Conservation (phyloP, 1,139 yeast species). For the Yamadazyma dendronema region DNA sequence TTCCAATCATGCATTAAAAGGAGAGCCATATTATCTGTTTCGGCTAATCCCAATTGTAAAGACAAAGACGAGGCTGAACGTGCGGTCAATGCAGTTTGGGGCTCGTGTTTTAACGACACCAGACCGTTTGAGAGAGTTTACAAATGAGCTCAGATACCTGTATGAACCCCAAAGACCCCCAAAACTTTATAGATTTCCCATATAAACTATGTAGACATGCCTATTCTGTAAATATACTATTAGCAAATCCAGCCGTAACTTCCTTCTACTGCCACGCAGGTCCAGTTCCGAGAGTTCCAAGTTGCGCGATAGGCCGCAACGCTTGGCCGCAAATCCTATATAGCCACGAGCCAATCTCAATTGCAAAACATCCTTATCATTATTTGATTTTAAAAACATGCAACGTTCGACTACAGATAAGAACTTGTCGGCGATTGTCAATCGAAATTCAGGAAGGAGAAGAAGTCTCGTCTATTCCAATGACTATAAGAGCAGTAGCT, state of each 20-base stretch:
- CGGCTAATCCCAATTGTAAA: conserved; percentile 81
- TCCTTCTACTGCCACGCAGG: too few species aligned
- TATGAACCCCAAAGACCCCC: not conserved
- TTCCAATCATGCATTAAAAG: conserved; percentile 90
- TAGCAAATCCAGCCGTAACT: too few species aligned
- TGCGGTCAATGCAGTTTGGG: conserved; percentile 86
- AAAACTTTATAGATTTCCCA: too few species aligned
- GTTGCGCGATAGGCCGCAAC: not conserved
- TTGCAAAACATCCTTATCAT: too few species aligned
- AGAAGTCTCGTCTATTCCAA: conserved; percentile 21
- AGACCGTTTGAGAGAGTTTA: conserved; percentile 94
- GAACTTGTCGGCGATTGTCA: conserved; percentile 20
- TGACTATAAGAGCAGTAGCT: conserved; percentile 17
- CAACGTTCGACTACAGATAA: conserved; percentile 17
- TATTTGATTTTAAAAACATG: too few species aligned
- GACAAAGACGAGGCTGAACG: conserved; percentile 70
- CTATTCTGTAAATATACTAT: too few species aligned
- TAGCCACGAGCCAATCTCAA: too few species aligned
- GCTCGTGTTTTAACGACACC: conserved; percentile 90
- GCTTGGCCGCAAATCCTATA: not conserved
- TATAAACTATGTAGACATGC: too few species aligned
- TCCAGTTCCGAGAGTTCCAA: too few species aligned
- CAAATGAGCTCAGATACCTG: conserved; percentile 38
- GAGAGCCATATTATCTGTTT: conserved; percentile 81
- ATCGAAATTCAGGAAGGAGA: conserved; percentile 23